Conservation (phyloP, 345 rosid species). For the Arabis alpina region DNA sequence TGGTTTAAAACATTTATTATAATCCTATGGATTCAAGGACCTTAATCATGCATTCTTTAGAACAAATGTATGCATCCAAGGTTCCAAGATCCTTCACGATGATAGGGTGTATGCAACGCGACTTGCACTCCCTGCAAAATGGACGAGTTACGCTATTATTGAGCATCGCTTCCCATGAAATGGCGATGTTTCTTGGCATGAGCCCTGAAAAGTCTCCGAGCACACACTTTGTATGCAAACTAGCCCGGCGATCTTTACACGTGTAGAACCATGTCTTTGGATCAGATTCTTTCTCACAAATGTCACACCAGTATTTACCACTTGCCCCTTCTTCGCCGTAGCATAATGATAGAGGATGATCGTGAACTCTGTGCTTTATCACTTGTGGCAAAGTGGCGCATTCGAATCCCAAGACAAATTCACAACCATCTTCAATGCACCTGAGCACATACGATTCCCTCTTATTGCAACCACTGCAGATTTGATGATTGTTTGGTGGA, state of each 20-base stretch:
- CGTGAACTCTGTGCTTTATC: not conserved
- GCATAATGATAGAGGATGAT: not conserved
- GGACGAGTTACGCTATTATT: not conserved
- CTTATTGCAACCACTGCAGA: not conserved
- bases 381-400: slow-evolving; percentile 3
- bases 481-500: fast-evolving
- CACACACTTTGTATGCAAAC: not conserved
- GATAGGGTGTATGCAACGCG: not conserved
- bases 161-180: not conserved
- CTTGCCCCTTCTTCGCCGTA: not conserved
- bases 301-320: slow-evolving; percentile 6
- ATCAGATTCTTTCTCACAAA: not conserved
- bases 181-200: not conserved
- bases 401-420: not conserved
- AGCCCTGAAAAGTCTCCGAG: not conserved
- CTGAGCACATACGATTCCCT: not conserved
- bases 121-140: not conserved
- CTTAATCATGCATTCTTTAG: too few relatives aligned
- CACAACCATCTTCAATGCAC: slow-evolving; percentile 5
- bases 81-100: not conserved
- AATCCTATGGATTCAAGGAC: too few relatives aligned
- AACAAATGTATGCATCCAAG: not conserved
- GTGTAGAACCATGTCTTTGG: slow-evolving; percentile 13
- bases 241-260: not conserved
- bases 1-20: too few relatives aligned